Evolutionary conservation across 2,329 filamentous ascomycete species (phyloP).

Genomic region (Lomentospora prolificans): DNA sequence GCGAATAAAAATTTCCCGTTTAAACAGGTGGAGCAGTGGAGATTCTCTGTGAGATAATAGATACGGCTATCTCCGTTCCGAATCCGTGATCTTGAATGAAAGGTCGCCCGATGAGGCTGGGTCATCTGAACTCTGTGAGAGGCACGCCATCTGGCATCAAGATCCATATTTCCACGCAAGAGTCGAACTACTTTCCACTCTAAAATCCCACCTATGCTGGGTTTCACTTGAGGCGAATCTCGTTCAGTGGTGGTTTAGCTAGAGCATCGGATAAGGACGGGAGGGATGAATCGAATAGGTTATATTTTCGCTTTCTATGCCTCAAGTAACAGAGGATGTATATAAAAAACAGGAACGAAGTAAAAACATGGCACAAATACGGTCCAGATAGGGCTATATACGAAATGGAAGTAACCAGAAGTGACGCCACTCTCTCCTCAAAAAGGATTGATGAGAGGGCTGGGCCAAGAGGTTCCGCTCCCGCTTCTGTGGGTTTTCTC

Average conservation of each 20-base stretch:
- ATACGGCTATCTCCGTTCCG: background rate
- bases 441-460: too few relatives aligned
- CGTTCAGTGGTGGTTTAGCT: too few relatives aligned
- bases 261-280: too few relatives aligned
- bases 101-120: background rate
- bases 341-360: background rate
- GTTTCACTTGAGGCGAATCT: too few relatives aligned
- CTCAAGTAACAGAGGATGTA: background rate
- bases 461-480: background rate
- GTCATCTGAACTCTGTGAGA: background rate
- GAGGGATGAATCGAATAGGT: background rate
- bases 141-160: background rate
- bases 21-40: too few relatives aligned
- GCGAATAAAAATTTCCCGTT: too few relatives aligned
- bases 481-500: background rate
- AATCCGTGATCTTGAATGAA: background rate
- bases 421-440: background rate
- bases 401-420: slow-evolving; percentile 1
- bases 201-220: too few relatives aligned
- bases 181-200: background rate
- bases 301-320: slow-evolving; percentile 6
- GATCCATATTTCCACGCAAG: background rate
- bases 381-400: slow-evolving; percentile 3
- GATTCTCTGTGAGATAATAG: too few relatives aligned
- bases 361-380: background rate